Base-by-base conservation (phyloP, 1,284 basidiomycete species). In the Cryptococcus maquisensis region DNA sequence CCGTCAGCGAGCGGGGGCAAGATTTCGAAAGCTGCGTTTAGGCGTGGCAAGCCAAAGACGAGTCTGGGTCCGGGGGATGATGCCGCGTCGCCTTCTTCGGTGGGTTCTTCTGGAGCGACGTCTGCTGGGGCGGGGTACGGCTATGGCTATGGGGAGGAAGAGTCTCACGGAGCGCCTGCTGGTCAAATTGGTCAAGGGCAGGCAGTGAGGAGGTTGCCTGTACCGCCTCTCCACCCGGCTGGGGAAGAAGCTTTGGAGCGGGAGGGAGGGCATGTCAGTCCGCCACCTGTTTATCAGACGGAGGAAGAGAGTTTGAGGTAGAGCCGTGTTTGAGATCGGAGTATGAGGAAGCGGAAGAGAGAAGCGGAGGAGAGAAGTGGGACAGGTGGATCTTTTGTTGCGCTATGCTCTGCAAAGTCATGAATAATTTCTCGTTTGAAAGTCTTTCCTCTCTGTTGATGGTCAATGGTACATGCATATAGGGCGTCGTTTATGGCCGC, bases 21-120 rank as follows among this genome's bases (percentile, higher is more conserved):
- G 54, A 70, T 70, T 35, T 65, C 64, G 1, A 66, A 66, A 6
- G 68, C 65, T 9, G 68, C 68, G 5, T 70, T 70, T 49, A 44
- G 65, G 23, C 52, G 54, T 24, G 63, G 57, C 40, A 54, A 60
- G 48, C 61, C 61, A 8, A 21, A 58, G 42, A 42, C 28, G n/a
- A 52, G 49, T 46, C 20, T 58, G 10, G 59, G 57, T 5, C 55
- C 55, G 12, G 56, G 58, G 6, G 49, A 50, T 12, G 35, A 35
- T 20, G 35, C 23, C n/a, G 13, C 42, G 26, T 24, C 43, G n/a
- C n/a, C 45, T 38, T 24, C 43, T 39, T 49, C 48, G 2, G 50
- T 49, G 41, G 40, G 37, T 5, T 32, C 38, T 24, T 48, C 43
- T 9, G 28, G 28, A 1, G 28, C 7, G 28, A 6, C 46, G 20